phyloP scores from a whole-genome alignment of 306 rosid species.

The Lathyrus aphaca region DNA sequence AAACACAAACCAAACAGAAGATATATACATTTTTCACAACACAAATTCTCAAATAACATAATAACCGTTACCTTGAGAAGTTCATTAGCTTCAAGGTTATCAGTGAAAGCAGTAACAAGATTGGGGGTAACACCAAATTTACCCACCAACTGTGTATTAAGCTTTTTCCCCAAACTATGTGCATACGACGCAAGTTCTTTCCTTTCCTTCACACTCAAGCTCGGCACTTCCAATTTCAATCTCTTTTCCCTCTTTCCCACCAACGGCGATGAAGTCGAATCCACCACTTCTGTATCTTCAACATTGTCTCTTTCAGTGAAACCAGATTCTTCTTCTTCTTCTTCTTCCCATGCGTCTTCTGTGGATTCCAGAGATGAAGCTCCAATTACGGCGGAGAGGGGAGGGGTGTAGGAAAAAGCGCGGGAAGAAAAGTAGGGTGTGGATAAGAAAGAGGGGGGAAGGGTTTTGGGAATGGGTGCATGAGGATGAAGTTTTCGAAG shows the following conservation, averaged over 20 bases:
- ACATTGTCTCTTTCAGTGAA: constrained; percentile 4
- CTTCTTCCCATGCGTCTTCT: constrained; percentile 33
- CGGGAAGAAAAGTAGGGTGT: constrained; percentile 40
- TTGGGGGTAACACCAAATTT: constrained; percentile 80
- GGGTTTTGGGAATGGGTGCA: constrained; percentile 10
- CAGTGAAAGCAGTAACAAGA: constrained; percentile 71
- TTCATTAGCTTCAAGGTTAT: constrained; percentile 90
- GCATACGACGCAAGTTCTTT: constrained; percentile 87
- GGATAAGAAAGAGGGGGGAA: constrained; percentile 25
- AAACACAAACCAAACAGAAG: background rate
- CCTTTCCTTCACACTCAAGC: constrained; percentile 74
- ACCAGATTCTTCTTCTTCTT: constrained; percentile 34
- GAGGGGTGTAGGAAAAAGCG: constrained; percentile 20
- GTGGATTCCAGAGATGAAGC: constrained; percentile 15
- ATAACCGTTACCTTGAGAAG: constrained; percentile 74
- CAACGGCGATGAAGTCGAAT: constrained; percentile 44
- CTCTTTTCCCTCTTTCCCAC: constrained; percentile 48
- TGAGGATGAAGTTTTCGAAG: constrained; percentile 2
- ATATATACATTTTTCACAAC: background rate
- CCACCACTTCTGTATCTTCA: constrained; percentile 34
- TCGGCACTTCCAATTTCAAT: constrained; percentile 59
- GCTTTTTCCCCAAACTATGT: constrained; percentile 84
- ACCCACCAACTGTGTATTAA: constrained; percentile 87
- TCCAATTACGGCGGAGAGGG: background rate
- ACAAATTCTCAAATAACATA: background rate